Evolutionary conservation across 495 filamentous ascomycete genomes (phyloP).

Genomic region (Penicillium diatomitis): DNA sequence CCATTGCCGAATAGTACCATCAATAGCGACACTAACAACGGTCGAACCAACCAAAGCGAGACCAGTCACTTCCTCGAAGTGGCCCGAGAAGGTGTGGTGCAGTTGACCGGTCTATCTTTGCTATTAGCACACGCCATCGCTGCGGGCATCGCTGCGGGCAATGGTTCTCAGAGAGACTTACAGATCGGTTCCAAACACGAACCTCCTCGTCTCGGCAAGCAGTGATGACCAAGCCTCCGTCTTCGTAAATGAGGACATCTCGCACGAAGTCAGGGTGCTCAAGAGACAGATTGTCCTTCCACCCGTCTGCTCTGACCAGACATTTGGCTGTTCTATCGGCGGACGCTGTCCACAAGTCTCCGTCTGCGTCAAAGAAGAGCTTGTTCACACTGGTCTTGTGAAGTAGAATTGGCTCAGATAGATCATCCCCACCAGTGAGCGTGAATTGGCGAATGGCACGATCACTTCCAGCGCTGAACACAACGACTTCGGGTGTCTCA

Average conservation of each 20-base stretch:
- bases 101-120: slow-evolving; percentile 53
- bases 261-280: slow-evolving; percentile 83
- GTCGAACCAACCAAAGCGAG: slow-evolving; percentile 53
- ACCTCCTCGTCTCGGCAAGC: slow-evolving; percentile 87
- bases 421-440: slow-evolving; percentile 35
- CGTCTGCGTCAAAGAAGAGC: slow-evolving; percentile 62
- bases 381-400: slow-evolving; percentile 89
- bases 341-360: slow-evolving; percentile 83
- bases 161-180: slow-evolving; percentile 18
- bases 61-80: slow-evolving; percentile 88
- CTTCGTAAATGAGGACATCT: slow-evolving; percentile 63
- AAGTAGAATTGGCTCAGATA: slow-evolving; percentile 53
- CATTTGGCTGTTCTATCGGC: slow-evolving; percentile 78
- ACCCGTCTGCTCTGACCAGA: slow-evolving; percentile 53
- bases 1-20: slow-evolving; percentile 82
- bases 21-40: slow-evolving; percentile 75
- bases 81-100: slow-evolving; percentile 68
- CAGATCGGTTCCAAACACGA: slow-evolving; percentile 72
- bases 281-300: slow-evolving; percentile 61
- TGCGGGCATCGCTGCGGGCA: slow-evolving; percentile 1
- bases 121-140: slow-evolving; percentile 4
- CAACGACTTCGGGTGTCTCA: slow-evolving; percentile 32
- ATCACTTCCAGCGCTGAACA: slow-evolving; percentile 78
- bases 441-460: slow-evolving; percentile 65
- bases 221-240: slow-evolving; percentile 75